A percentile compares a stretch with the other conserved stretches of the same genome.
These are phyloP conservation scores for Cantharellus cinnabarinus DNA, from an alignment of 768 basidiomycete genomes.

Conservation along the genomic window DNA sequence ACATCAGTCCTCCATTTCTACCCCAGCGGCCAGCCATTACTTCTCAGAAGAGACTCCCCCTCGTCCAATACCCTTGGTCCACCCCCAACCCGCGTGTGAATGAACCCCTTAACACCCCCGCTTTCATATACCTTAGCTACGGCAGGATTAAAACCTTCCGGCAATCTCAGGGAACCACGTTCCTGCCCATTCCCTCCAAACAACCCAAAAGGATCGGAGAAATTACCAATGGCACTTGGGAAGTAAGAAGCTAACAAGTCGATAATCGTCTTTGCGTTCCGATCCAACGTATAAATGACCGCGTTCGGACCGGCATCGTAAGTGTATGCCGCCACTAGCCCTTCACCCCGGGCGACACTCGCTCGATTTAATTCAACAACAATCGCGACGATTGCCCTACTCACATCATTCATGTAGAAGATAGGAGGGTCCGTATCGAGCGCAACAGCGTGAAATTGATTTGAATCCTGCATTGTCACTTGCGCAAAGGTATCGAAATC, in stretches of 20 bases:
- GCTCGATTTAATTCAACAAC: slow-evolving; percentile 86
- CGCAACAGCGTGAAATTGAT: slow-evolving; percentile 95
- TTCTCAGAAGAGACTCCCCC: slow-evolving; percentile 44
- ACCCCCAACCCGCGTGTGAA: slow-evolving; percentile 27
- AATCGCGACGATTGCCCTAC: slow-evolving; percentile 74
- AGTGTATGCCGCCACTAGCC: slow-evolving; percentile 86
- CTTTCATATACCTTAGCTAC: slow-evolving; percentile 49
- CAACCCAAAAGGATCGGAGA: slow-evolving; percentile 55
- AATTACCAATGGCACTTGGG: slow-evolving; percentile 47
- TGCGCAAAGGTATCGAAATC: slow-evolving; percentile 81
- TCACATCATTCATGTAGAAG: slow-evolving; percentile 98
- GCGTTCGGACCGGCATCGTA: slow-evolving; percentile 98
- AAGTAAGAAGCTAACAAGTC: slow-evolving; percentile 64
- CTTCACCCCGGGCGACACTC: slow-evolving; percentile 31
- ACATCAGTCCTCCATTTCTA: no score
- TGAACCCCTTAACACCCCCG: slow-evolving; percentile 23
- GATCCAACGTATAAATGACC: slow-evolving; percentile 74
- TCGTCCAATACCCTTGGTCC: slow-evolving; percentile 31
- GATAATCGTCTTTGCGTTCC: slow-evolving; percentile 61
- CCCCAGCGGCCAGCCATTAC: slow-evolving; percentile 39
- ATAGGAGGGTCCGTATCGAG: slow-evolving; percentile 95
- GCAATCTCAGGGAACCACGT: slow-evolving; percentile 28
- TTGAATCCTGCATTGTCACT: slow-evolving; percentile 94
- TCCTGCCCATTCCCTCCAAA: slow-evolving; percentile 21
- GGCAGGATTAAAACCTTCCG: slow-evolving; percentile 52